phyloP scores from a whole-genome alignment of 805 yeast genomes.

The Candida pini region DNA sequence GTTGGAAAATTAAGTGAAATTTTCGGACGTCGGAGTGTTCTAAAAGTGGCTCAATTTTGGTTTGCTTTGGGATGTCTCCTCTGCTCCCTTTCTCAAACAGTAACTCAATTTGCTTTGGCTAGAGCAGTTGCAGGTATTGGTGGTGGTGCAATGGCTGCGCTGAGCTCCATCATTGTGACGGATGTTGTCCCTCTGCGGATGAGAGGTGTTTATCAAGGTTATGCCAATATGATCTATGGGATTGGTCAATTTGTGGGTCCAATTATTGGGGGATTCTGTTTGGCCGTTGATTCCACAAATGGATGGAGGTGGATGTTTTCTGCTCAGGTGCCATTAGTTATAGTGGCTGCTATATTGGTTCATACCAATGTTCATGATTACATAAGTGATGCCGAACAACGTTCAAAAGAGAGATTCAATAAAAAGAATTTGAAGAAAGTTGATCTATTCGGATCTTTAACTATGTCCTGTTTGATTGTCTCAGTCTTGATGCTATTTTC shows the following conservation, averaged over 20 bases:
- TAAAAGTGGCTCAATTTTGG: conserved; percentile 38
- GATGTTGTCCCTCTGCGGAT: conserved; percentile 50
- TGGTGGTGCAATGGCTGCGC: conserved; percentile 48
- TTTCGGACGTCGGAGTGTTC: conserved; percentile 44
- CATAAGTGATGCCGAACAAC: conserved; percentile 17
- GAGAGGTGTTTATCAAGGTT: conserved; percentile 51
- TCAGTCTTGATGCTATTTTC: conserved; percentile 32
- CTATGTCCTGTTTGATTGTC: conserved; percentile 29
- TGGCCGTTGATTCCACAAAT: conserved; percentile 26
- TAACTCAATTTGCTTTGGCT: conserved; percentile 40
- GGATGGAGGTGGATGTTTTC: conserved; percentile 44
- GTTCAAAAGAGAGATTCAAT: conserved; percentile 25
- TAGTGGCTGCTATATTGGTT: conserved; percentile 23
- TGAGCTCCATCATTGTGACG: conserved; percentile 47
- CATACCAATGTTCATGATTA: conserved; percentile 30
- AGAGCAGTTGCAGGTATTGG: conserved; percentile 58
- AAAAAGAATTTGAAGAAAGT: conserved; percentile 30
- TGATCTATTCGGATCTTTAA: conserved; percentile 37
- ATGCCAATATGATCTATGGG: conserved; percentile 34
- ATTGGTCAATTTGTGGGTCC: conserved; percentile 39
- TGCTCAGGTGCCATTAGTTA: conserved; percentile 34
- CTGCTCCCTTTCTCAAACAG: conserved; percentile 36
- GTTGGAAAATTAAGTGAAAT: conserved; percentile 69
- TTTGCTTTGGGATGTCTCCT: conserved; percentile 40
- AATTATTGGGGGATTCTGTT: conserved; percentile 36